A percentile compares a stretch with the other conserved stretches of the same genome.
Conservation (phyloP, 805 yeast species). For the Huiozyma sinensis region DNA sequence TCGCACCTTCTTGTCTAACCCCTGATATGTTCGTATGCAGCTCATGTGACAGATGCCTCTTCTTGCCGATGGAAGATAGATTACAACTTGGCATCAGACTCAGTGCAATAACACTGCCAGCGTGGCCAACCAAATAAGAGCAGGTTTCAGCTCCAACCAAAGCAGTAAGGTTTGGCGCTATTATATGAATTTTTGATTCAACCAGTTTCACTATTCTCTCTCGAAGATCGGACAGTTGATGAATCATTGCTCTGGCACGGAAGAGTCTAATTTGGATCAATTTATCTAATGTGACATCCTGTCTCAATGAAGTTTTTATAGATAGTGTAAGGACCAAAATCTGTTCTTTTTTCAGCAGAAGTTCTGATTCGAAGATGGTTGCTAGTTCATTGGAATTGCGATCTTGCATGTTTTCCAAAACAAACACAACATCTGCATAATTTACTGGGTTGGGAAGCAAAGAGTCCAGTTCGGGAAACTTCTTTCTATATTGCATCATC, state of each 20-base stretch:
- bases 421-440: slow-evolving; percentile 42
- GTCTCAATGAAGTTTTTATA: slow-evolving; percentile 38
- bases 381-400: slow-evolving; percentile 18
- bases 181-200: slow-evolving; percentile 40
- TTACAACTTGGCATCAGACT: slow-evolving; percentile 75
- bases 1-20: slow-evolving; percentile 55
- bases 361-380: slow-evolving; percentile 24
- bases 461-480: slow-evolving; percentile 63
- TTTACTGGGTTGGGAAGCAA: slow-evolving; percentile 52
- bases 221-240: slow-evolving; percentile 36
- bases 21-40: slow-evolving; percentile 30
- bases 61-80: slow-evolving; percentile 62
- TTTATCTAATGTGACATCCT: slow-evolving; percentile 21
- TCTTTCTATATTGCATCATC: slow-evolving; percentile 41
- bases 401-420: slow-evolving; percentile 38
- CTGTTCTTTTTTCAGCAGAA: slow-evolving; percentile 50
- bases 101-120: slow-evolving; percentile 59
- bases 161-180: slow-evolving; percentile 74
- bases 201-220: slow-evolving; percentile 41
- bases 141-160: slow-evolving; percentile 65
- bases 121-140: slow-evolving; percentile 56
- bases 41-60: slow-evolving; percentile 27
- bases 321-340: slow-evolving; percentile 67
- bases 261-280: slow-evolving; percentile 31
- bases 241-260: slow-evolving; percentile 33